Evolutionary conservation across 257 asterid genomes (phyloP), one percentile per base, ranked within the genome.

Genomic region (Rubia yunnanensis): DNA sequence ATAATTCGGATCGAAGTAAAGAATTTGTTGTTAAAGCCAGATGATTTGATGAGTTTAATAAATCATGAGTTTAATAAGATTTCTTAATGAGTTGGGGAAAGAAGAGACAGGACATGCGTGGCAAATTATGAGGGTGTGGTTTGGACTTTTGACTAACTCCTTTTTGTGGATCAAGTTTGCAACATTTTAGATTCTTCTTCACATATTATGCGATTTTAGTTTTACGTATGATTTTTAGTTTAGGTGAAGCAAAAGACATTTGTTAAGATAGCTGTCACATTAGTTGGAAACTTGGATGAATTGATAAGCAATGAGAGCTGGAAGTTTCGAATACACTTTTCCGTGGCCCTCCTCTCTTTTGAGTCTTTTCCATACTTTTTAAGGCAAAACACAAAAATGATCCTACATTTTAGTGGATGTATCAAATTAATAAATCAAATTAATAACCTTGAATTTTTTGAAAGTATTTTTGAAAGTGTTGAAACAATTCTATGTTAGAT

Each of bases 81-180:
- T 77, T 77, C 72, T 80, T 77, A 73, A 73, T 75, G 27, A 9
- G 71, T 54, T 70, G n/a, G n/a, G n/a, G n/a, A n/a, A n/a, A n/a
- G n/a, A 59, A 59, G 64, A 18, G 58, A 13, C 31, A 68, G 66
- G 60, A 30, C 17, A 50, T 18, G 60, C 14, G 48, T 39, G 70
- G 48, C 39, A 79, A 68, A 73, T 60, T 56, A 68, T 62, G 65
- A 32, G 69, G 41, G 10, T 3, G 10, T 20, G 67, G 55, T 76
- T 76, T 68, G 60, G 55, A 65, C 58, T 53, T 20, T 53, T 32
- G 39, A 15, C 24, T 1, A 34, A 36, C 57, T 22, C 77, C 70
- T 38, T 15, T 49, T 56, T 67, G 52, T 64, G 69, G 66, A 73
- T 75, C 72, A 76, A 28, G 59, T 49, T 15, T 53, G 10, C 23